Evolutionary conservation across 2,329 filamentous ascomycete species (phyloP).

Genomic region (Venturia asperata): DNA sequence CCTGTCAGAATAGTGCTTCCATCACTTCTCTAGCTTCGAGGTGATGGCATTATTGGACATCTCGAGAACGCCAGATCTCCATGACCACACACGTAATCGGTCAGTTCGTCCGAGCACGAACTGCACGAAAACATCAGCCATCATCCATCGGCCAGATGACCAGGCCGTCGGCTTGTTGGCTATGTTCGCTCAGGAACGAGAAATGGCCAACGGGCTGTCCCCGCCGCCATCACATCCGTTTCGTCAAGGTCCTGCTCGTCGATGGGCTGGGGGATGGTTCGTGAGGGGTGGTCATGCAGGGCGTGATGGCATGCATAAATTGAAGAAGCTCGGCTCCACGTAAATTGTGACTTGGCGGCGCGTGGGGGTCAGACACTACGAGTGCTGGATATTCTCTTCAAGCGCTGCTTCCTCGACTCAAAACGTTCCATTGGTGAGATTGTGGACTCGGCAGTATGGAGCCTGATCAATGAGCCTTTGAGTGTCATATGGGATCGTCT

Average conservation of each 20-base stretch:
- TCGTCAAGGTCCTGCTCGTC: not conserved
- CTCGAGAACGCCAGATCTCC: not conserved
- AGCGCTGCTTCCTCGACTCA: constrained; percentile 7
- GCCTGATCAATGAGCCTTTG: not conserved
- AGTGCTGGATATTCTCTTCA: not conserved
- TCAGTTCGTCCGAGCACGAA: not conserved
- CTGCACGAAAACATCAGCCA: not conserved
- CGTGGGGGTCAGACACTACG: not conserved
- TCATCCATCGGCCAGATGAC: not conserved
- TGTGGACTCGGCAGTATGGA: not conserved
- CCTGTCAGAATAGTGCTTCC: not conserved
- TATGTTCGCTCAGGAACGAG: not conserved
- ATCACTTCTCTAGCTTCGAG: not conserved
- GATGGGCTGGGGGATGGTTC: not conserved
- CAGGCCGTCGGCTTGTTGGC: not conserved
- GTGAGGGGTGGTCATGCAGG: not conserved
- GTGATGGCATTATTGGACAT: not conserved
- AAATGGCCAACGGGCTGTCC: not conserved
- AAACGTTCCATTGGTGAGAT: not conserved
- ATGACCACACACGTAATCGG: not conserved
- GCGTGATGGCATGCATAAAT: not conserved
- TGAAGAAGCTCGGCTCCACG: not conserved
- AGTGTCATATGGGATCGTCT: not conserved
- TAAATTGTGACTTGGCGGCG: not conserved
- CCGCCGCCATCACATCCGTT: not conserved